A percentile compares a stretch with the other conserved stretches of the same genome.
Evolutionary conservation across 2,329 filamentous ascomycete genomes (phyloP).

Genomic region (Colletotrichum aenigma): DNA sequence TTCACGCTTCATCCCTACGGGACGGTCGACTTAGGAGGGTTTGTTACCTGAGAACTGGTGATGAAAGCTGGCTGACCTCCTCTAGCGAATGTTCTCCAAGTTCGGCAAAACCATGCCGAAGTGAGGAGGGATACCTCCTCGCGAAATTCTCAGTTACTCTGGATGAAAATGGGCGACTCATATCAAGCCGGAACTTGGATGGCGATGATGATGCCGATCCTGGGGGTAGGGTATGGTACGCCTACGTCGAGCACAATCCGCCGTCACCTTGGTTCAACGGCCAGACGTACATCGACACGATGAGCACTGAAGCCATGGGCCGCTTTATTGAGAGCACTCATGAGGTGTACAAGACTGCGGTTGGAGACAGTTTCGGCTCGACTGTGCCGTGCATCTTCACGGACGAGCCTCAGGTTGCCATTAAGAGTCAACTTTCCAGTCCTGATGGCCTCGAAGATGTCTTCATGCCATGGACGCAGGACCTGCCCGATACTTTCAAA

Average conservation of each 20-base stretch:
- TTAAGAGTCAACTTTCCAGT: slow-evolving; percentile 29
- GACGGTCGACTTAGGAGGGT: slow-evolving; percentile 14
- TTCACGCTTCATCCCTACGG: slow-evolving; percentile 26
- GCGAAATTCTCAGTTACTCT: slow-evolving; percentile 28
- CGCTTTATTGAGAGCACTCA: slow-evolving; percentile 33
- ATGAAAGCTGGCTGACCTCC: background rate
- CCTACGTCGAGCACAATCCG: slow-evolving; percentile 33
- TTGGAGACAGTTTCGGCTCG: slow-evolving; percentile 31
- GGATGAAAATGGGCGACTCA: slow-evolving; percentile 27
- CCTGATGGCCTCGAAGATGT: slow-evolving; percentile 27
- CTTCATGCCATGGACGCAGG: slow-evolving; percentile 33
- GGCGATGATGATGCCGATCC: slow-evolving; percentile 21
- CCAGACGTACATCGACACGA: slow-evolving; percentile 33
- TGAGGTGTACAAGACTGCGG: slow-evolving; percentile 30
- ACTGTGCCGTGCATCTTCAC: slow-evolving; percentile 34
- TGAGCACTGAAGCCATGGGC: slow-evolving; percentile 29
- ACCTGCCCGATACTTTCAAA: slow-evolving; percentile 28
- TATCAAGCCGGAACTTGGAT: slow-evolving; percentile 22
- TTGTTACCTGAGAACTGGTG: background rate
- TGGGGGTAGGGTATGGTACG: slow-evolving; percentile 30
- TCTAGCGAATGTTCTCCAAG: background rate
- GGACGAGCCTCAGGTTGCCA: slow-evolving; percentile 35
- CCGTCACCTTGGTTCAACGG: slow-evolving; percentile 33
- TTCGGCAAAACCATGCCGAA: slow-evolving; percentile 19
- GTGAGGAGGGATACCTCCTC: slow-evolving; percentile 28